These are phyloP conservation scores for Phallus indusiatus DNA, from an alignment of 768 basidiomycete species.

Conservation along the genomic window DNA sequence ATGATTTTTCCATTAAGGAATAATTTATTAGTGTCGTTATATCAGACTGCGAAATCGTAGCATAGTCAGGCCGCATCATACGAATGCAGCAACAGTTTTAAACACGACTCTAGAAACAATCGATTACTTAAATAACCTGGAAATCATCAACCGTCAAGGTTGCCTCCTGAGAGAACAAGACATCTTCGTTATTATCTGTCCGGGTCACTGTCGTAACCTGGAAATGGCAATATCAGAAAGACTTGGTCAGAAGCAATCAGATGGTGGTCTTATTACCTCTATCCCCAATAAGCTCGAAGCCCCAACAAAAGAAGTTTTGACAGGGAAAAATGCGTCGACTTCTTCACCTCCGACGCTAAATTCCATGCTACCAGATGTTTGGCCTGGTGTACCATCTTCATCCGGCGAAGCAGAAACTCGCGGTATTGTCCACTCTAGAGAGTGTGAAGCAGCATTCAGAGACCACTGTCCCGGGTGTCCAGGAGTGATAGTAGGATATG, in stretches of 20 bases:
- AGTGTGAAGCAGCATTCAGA: constrained; percentile 68
- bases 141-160: constrained; percentile 42
- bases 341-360: constrained; percentile 86
- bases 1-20: no score
- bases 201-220: constrained; percentile 34
- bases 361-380: constrained; percentile 75
- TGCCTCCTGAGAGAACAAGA: constrained; percentile 44
- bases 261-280: constrained; percentile 34
- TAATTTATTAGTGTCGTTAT: no score
- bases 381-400: constrained; percentile 36
- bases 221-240: constrained; percentile 19
- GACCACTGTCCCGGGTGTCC: constrained; percentile 74
- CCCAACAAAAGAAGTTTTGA: constrained; percentile 71
- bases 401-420: constrained; percentile 36
- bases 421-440: constrained; percentile 80
- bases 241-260: constrained; percentile 16
- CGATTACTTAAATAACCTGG: constrained; percentile 23
- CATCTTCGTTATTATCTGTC: constrained; percentile 38
- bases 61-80: no score
- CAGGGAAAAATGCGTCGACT: constrained; percentile 82
- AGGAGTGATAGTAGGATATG: constrained; percentile 70
- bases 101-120: no score
- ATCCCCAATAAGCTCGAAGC: constrained; percentile 77
- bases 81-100: no score
- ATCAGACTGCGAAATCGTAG: no score